phyloP scores from a whole-genome alignment of 768 basidiomycete species.

The Rhizopogon rudus region DNA sequence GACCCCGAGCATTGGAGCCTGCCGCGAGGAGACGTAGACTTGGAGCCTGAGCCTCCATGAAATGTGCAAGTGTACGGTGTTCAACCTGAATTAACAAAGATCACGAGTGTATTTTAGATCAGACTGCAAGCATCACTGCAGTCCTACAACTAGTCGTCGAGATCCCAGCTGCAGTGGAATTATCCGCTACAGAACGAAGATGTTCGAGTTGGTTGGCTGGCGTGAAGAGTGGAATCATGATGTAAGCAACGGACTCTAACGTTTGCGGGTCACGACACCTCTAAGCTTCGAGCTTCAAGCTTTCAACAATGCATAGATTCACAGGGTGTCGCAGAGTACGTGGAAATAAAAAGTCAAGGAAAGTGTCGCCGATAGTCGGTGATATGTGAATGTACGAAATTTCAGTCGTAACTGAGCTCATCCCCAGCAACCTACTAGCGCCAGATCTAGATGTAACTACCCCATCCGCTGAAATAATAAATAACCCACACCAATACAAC shows the following conservation, averaged over 20 bases:
- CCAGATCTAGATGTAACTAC: neutral
- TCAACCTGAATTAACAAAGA: neutral
- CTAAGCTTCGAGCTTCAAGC: no score
- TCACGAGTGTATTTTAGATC: no score
- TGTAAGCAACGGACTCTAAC: no score
- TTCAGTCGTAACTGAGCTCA: neutral
- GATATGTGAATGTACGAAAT: neutral
- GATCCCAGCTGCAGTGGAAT: no score
- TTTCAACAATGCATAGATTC: neutral
- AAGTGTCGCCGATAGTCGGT: neutral
- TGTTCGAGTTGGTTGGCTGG: no score
- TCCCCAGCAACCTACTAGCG: neutral
- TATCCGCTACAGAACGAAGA: no score
- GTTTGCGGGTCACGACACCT: no score
- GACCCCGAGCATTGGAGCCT: constrained; percentile 47
- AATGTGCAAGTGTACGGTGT: neutral
- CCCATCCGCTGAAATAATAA: neutral
- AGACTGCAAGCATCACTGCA: no score
- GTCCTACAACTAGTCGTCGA: no score
- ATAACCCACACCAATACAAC: neutral
- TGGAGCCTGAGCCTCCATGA: neutral
- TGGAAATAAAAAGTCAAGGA: neutral
- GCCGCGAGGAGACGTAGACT: constrained; percentile 23
- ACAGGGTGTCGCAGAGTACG: neutral
- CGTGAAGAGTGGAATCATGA: no score